phyloP scores from a whole-genome alignment of 1,284 basidiomycete species.

The Puccinia horiana region DNA sequence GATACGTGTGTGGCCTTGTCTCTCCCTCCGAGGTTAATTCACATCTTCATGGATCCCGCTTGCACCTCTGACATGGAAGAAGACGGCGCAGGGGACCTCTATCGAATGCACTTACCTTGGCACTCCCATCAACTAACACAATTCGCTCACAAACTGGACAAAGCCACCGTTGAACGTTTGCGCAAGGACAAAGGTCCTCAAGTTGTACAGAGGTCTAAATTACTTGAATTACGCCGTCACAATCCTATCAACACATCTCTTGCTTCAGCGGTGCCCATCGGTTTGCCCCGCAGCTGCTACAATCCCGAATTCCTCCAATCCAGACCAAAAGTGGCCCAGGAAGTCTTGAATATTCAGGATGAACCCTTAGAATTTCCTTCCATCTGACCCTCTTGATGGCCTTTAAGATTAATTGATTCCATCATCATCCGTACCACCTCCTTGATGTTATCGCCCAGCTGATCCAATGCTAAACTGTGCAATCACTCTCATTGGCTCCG shows the following conservation, averaged over 20 bases:
- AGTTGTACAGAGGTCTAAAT: background rate
- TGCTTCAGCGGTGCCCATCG: background rate
- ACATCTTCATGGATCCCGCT: background rate
- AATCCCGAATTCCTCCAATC: background rate
- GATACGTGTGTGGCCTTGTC: constrained; percentile 2
- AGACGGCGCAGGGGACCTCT: background rate
- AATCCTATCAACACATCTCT: background rate
- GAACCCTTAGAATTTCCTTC: background rate
- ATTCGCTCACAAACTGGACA: background rate
- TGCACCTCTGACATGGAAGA: constrained; percentile 11
- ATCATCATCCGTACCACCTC: constrained; percentile 10
- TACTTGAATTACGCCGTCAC: background rate
- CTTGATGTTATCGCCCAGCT: background rate
- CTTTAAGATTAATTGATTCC: background rate
- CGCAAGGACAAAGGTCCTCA: background rate
- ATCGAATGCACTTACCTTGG: constrained; percentile 7
- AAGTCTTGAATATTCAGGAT: constrained; percentile 4
- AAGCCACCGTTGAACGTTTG: background rate
- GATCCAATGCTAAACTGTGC: background rate
- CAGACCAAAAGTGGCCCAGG: background rate
- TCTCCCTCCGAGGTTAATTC: background rate
- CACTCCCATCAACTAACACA: background rate
- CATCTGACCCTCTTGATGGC: background rate
- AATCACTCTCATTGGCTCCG: background rate
- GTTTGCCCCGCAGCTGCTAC: constrained; percentile 15